phyloP scores from a whole-genome alignment of 1,284 basidiomycete species.

The Meira nashicola region DNA sequence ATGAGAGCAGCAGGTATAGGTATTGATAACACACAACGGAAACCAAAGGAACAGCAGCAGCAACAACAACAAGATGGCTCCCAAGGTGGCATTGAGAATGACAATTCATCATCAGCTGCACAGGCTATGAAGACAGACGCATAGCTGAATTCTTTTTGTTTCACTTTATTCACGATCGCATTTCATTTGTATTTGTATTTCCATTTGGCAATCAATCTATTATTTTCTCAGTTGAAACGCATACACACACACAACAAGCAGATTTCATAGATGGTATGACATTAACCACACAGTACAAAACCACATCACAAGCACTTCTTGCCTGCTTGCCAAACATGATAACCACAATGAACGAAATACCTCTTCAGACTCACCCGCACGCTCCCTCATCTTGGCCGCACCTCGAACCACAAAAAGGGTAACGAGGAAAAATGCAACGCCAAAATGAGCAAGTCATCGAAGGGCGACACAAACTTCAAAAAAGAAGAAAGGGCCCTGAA shows the following conservation, averaged over 20 bases:
- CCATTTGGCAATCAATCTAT: not conserved
- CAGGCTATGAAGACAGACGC: not conserved
- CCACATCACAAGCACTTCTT: not conserved
- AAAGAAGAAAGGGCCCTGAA: no score
- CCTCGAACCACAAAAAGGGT: not conserved
- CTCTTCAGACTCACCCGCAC: slow-evolving; percentile 7
- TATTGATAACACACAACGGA: slow-evolving; percentile 44
- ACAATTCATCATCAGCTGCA: not conserved
- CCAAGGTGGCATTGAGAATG: not conserved
- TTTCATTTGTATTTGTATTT: not conserved
- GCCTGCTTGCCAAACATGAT: not conserved
- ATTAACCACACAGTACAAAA: not conserved
- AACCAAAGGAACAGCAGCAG: not conserved
- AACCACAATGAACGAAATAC: not conserved
- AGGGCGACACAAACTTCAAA: not conserved
- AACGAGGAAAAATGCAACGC: slow-evolving; percentile 1
- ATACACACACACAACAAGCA: not conserved
- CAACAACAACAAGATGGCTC: not conserved
- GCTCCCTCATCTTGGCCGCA: not conserved
- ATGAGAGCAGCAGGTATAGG: slow-evolving; percentile 44
- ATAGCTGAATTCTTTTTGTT: no score
- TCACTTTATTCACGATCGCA: not conserved
- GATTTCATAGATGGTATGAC: not conserved
- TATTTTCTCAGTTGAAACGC: not conserved
- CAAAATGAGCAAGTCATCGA: slow-evolving; percentile 7